Evolutionary conservation across 139 green algal genomes (phyloP).

Genomic region (Chlamydomonas urium): DNA sequence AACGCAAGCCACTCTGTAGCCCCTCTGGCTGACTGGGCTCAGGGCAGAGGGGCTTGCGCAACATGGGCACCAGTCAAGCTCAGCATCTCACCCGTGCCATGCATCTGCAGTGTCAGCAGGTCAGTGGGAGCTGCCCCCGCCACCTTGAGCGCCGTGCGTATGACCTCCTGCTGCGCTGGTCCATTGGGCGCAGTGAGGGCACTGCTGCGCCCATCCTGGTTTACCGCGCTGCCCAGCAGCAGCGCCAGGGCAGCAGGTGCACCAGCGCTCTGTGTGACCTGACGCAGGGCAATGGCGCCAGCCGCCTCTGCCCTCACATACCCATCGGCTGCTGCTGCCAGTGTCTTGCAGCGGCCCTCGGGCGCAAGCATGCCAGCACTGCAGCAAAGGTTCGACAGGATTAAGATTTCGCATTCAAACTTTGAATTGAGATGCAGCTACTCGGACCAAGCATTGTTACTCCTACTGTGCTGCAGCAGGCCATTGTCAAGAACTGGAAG

Average conservation of each 20-base stretch:
- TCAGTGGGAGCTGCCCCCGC: constrained; percentile 19
- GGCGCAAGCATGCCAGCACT: constrained; percentile 68
- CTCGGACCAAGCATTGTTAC: too few species aligned
- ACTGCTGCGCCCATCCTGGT: constrained; percentile 86
- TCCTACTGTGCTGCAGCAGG: too few species aligned
- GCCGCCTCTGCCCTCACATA: constrained; percentile 74
- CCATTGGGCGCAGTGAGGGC: constrained; percentile 84
- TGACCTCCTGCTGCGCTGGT: constrained; percentile 75
- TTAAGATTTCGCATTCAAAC: not conserved
- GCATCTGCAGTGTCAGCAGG: constrained; percentile 64
- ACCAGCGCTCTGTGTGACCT: too few species aligned
- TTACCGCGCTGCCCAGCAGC: constrained; percentile 62
- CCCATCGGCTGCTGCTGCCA: constrained; percentile 72
- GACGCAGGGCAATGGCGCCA: constrained; percentile 26
- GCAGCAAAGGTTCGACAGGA: not conserved
- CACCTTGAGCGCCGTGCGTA: constrained; percentile 47
- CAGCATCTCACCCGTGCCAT: constrained; percentile 72
- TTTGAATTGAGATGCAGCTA: too few species aligned
- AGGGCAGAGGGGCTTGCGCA: too few species aligned
- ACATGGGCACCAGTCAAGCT: too few species aligned
- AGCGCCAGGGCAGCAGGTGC: too few species aligned
- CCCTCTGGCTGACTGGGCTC: too few species aligned
- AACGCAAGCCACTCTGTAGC: too few species aligned
- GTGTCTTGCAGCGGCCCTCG: constrained; percentile 79
- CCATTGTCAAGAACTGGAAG: too few species aligned